Evolutionary conservation across 2,329 filamentous ascomycete genomes (phyloP), one percentile per base, ranked within the genome.

Genomic region (Arthrinium phaeospermum): DNA sequence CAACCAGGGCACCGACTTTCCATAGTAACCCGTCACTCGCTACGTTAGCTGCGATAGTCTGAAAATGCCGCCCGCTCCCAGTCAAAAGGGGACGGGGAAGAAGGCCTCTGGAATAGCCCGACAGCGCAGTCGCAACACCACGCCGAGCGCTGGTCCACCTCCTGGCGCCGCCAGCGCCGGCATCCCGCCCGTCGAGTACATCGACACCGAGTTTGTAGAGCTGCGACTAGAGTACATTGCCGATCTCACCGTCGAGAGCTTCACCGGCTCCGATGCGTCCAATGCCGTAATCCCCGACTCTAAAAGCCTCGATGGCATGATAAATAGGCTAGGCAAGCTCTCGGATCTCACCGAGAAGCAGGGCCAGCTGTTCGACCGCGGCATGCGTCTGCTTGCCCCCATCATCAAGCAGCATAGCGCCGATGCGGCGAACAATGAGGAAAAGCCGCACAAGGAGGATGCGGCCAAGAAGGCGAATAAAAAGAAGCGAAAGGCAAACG

Each of bases 401-500:
- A 88, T 88, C 79, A 87, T 91, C 70, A 93, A 94, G 80, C 88
- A 91, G 57, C 84, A 88, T 75, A 83, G 87, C 45, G 88, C 90
- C 71, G 88, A 91, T 70, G 76, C 85, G 68, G 83, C 83, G 24
- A 80, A 80, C 19, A 82, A 85, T 73, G 87, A 88, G 49, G 86
- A 87, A 78, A 84, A 83, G 70, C 80, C 79, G 82, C 88, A 80
- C 86, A 77, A 85, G 80, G 80, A 86, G 81, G 78, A 86, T 70
- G 86, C 82, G 41, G 88, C 89, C 64, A 85, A 85, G 73, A 89
- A 89, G 77, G 83, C 86, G 34, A 95, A 95, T 81, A 88, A 92
- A 75, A 95, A 94, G 86, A 95, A 94, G 85, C 91, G 93, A 80
- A 95, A 94, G 83, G 93, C 92, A 34, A 85, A 89, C 10, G 90